phyloP scores from a whole-genome alignment of 306 rosid genomes.

The Biancaea sappan region DNA sequence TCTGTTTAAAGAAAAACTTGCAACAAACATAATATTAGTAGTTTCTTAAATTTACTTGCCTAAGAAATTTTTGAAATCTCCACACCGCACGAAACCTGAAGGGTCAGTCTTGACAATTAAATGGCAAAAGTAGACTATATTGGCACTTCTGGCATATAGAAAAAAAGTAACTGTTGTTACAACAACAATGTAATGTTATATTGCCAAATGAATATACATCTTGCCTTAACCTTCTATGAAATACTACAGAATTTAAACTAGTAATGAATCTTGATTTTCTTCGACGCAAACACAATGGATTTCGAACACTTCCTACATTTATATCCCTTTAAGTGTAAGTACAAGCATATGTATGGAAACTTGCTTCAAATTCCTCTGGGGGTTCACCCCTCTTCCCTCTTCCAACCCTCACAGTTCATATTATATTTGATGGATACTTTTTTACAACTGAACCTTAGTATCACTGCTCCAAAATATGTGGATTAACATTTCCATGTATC shows the following conservation, averaged over 20 bases:
- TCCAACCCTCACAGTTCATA: conserved; percentile 37
- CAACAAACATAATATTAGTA: no score
- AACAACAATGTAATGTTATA: conserved; percentile 25
- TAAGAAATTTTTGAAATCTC: no score
- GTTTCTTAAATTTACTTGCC: no score
- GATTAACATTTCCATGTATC: conserved; percentile 40
- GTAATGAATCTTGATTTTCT: conserved; percentile 48
- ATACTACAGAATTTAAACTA: conserved; percentile 37
- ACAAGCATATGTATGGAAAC: conserved; percentile 45
- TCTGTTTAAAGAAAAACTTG: no score
- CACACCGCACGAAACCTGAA: no score
- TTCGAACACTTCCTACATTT: conserved; percentile 41
- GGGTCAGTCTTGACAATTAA: not conserved
- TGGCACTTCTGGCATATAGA: conserved; percentile 16
- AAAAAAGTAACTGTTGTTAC: conserved; percentile 38
- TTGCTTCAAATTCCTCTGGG: conserved; percentile 40
- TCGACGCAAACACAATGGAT: not conserved
- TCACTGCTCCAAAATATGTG: conserved; percentile 36
- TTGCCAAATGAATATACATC: conserved; percentile 47
- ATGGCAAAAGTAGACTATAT: conserved; percentile 18
- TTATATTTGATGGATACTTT: conserved; percentile 35
- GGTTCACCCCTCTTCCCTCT: conserved; percentile 37
- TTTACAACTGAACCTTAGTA: conserved; percentile 30
- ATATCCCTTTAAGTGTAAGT: conserved; percentile 40
- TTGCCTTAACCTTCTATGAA: conserved; percentile 38